Evolutionary conservation across 768 basidiomycete species (phyloP).

Genomic region (Brasilioporus rufonigricans): DNA sequence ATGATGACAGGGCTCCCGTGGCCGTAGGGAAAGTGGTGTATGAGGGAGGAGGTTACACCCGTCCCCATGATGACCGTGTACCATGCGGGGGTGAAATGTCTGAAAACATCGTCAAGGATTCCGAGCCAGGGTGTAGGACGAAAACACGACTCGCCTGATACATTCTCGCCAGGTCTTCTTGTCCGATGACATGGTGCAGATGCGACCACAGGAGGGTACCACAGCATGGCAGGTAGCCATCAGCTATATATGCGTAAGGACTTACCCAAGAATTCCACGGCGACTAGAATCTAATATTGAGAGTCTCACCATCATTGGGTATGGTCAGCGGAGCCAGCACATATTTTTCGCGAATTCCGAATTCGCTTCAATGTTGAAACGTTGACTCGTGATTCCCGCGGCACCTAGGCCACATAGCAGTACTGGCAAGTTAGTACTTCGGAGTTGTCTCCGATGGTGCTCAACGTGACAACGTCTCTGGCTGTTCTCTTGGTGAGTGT

Average conservation of each 20-base stretch:
- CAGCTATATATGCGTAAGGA: not conserved
- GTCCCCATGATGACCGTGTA: constrained; percentile 49
- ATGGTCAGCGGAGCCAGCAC: no score
- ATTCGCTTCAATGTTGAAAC: not conserved
- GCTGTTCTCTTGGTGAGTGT: not conserved
- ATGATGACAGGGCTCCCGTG: constrained; percentile 32
- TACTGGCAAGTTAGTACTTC: not conserved
- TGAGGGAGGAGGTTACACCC: constrained; percentile 38
- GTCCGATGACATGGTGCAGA: constrained; percentile 6
- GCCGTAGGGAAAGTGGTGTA: constrained; percentile 45
- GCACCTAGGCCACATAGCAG: not conserved
- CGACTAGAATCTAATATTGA: not conserved
- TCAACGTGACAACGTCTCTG: not conserved
- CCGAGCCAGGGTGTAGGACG: not conserved
- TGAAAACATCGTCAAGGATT: constrained; percentile 12
- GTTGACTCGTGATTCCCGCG: not conserved
- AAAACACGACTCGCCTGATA: constrained; percentile 26
- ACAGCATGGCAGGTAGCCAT: not conserved
- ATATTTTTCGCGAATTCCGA: constrained; percentile 5
- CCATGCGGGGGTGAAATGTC: constrained; percentile 49
- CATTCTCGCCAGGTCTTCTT: constrained; percentile 38
- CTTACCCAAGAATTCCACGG: not conserved
- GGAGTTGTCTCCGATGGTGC: not conserved
- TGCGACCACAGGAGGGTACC: not conserved
- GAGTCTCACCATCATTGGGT: not conserved